Conservation (phyloP, 495 filamentous ascomycete genomes). For the Annulohypoxylon maeteangense region DNA sequence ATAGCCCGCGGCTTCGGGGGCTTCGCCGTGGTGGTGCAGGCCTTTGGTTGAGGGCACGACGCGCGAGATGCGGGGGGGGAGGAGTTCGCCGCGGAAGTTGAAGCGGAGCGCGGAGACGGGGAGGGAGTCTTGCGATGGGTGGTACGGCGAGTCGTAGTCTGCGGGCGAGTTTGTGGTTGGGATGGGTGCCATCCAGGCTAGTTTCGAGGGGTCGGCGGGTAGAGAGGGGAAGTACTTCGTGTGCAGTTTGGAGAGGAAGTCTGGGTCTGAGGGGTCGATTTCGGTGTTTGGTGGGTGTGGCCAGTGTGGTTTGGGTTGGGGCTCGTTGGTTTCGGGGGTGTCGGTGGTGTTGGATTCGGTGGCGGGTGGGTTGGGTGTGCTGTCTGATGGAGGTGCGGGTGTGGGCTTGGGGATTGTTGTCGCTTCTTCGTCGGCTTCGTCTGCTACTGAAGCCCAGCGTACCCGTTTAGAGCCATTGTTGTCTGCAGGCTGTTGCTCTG, state of each 20-base stretch:
- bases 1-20: constrained; percentile 93
- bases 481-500: constrained; percentile 4
- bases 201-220: constrained; percentile 80
- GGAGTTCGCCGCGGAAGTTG: constrained; percentile 80
- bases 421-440: constrained; percentile 41
- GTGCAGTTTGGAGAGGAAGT: constrained; percentile 86
- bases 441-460: constrained; percentile 32
- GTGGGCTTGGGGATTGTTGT: constrained; percentile 13
- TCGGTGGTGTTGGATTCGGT: constrained; percentile 27
- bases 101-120: constrained; percentile 85
- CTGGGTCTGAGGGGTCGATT: constrained; percentile 82
- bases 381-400: constrained; percentile 12
- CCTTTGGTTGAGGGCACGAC: constrained; percentile 78
- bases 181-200: constrained; percentile 88
- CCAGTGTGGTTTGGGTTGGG: constrained; percentile 51
- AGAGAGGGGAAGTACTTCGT: constrained; percentile 91
- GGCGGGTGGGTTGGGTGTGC: constrained; percentile 16
- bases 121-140: constrained; percentile 76
- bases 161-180: constrained; percentile 64
- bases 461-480: constrained; percentile 22
- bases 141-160: constrained; percentile 78
- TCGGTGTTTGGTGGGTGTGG: constrained; percentile 55
- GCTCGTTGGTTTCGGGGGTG: constrained; percentile 53
- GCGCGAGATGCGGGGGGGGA: constrained; percentile 78
- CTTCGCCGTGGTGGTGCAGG: constrained; percentile 92